phyloP scores from a whole-genome alignment of 352 stramenopile genomes.

The Pythium phragmiticola region DNA sequence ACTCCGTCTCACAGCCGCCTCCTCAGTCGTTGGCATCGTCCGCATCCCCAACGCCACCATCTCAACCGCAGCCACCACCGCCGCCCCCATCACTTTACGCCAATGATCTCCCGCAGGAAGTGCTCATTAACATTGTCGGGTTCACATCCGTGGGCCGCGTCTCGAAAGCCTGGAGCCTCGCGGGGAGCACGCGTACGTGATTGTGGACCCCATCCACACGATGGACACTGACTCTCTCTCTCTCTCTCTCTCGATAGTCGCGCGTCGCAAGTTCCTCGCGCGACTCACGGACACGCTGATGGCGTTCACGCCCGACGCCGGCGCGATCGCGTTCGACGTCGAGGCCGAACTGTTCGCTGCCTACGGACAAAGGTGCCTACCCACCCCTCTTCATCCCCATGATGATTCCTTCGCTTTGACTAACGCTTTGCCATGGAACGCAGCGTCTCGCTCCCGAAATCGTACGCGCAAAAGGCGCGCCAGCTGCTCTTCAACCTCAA shows the following conservation, averaged over 20 bases:
- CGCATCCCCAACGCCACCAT: neutral
- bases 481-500: conserved; percentile 85
- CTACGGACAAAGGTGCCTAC: conserved; percentile 50
- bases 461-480: conserved; percentile 77
- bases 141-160: conserved; percentile 74
- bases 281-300: conserved; percentile 54
- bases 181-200: conserved; percentile 48
- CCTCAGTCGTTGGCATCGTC: neutral
- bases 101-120: conserved; percentile 64
- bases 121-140: conserved; percentile 66
- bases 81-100: conserved; percentile 24
- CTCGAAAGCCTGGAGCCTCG: conserved; percentile 81
- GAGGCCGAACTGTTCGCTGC: conserved; percentile 56
- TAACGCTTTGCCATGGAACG: neutral
- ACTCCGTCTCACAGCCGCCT: neutral
- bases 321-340: conserved; percentile 49
- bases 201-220: neutral
- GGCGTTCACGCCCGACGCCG: conserved; percentile 46
- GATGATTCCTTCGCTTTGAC: neutral
- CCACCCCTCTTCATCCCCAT: neutral
- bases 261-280: conserved; percentile 57
- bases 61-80: neutral
- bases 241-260: conserved; percentile 30
- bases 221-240: neutral
- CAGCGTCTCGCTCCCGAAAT: conserved; percentile 69